Evolutionary conservation across 1,284 basidiomycete species (phyloP).

Genomic region (Trichosporon asahii): DNA sequence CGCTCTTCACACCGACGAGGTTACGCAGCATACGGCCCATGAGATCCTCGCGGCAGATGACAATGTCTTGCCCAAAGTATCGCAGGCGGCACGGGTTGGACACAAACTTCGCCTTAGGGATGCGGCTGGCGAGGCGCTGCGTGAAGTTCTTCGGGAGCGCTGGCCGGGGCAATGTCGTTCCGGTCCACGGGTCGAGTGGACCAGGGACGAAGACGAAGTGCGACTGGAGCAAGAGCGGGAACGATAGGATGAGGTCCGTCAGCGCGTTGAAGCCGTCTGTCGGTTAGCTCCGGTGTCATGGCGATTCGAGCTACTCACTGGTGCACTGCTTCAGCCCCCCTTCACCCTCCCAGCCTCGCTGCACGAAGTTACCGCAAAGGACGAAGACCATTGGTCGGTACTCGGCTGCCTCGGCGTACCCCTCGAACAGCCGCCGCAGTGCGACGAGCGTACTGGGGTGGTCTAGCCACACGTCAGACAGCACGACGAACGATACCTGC

Average conservation of each 20-base stretch:
- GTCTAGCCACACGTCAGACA: slow-evolving; percentile 80
- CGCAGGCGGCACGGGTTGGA: slow-evolving; percentile 92
- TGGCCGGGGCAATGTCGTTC: slow-evolving; percentile 73
- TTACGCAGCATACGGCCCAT: slow-evolving; percentile 95
- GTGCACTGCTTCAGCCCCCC: slow-evolving; percentile 78
- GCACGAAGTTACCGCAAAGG: slow-evolving; percentile 92
- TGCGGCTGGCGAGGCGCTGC: slow-evolving; percentile 62
- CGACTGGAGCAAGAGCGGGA: slow-evolving; percentile 73
- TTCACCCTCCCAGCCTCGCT: slow-evolving; percentile 72
- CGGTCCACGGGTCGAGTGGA: slow-evolving; percentile 77
- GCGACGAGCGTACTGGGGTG: slow-evolving; percentile 75
- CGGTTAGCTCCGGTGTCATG: not conserved
- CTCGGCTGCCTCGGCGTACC: slow-evolving; percentile 77
- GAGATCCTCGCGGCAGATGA: slow-evolving; percentile 86
- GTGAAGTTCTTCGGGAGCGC: slow-evolving; percentile 72
- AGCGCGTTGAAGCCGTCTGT: slow-evolving; percentile 80
- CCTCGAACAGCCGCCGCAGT: slow-evolving; percentile 80
- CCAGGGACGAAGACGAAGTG: slow-evolving; percentile 95
- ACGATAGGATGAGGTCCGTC: slow-evolving; percentile 76
- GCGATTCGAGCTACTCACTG: slow-evolving; percentile 55
- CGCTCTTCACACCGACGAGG: slow-evolving; percentile 76
- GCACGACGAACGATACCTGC: slow-evolving; percentile 84
- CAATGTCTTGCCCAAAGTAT: slow-evolving; percentile 94
- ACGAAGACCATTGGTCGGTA: slow-evolving; percentile 83
- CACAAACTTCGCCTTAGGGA: slow-evolving; percentile 76